Base-by-base conservation (phyloP, 345 rosid genomes). In the Adansonia digitata region DNA sequence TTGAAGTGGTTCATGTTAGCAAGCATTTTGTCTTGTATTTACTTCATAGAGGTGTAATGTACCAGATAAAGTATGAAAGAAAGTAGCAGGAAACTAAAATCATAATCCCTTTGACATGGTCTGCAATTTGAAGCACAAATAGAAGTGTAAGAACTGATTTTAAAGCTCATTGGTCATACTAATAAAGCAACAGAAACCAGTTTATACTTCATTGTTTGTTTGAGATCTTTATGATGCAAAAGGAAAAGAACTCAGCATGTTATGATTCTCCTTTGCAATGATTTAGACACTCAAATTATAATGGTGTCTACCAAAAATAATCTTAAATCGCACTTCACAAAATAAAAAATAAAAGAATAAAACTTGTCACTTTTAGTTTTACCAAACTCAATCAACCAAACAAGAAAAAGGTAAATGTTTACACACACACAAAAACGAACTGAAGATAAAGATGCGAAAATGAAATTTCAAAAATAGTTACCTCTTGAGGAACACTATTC, bases 401-500 rank as follows among this genome's bases (percentile, higher is more conserved):
- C n/a, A n/a, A n/a, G n/a, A n/a, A n/a, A n/a, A n/a, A n/a, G n/a
- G n/a, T n/a, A n/a, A n/a, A n/a, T n/a, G n/a, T n/a, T n/a, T n/a
- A n/a, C n/a, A n/a, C n/a, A n/a, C n/a, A n/a, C n/a, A n/a, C n/a
- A n/a, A n/a, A n/a, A n/a, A n/a, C n/a, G n/a, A n/a, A n/a, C n/a
- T n/a, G n/a, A n/a, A n/a, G n/a, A n/a, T n/a, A n/a, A n/a, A n/a
- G n/a, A n/a, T n/a, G n/a, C n/a, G n/a, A n/a, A n/a, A n/a, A n/a
- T n/a, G n/a, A n/a, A n/a, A n/a, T n/a, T n/a, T n/a, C n/a, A n/a
- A n/a, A n/a, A n/a, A n/a, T n/a, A n/a, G n/a, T n/a, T n/a, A n/a
- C n/a, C n/a, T n/a, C n/a, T n/a, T n/a, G n/a, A 12, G 91, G 91
- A 79, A 88, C 83, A 73, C 90, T 88, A 85, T 89, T 92, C 98